A percentile compares a stretch with the other conserved stretches of the same genome.
phyloP scores from a whole-genome alignment of 2,329 filamentous ascomycete genomes.

The Pseudogymnoascus verrucosus region DNA sequence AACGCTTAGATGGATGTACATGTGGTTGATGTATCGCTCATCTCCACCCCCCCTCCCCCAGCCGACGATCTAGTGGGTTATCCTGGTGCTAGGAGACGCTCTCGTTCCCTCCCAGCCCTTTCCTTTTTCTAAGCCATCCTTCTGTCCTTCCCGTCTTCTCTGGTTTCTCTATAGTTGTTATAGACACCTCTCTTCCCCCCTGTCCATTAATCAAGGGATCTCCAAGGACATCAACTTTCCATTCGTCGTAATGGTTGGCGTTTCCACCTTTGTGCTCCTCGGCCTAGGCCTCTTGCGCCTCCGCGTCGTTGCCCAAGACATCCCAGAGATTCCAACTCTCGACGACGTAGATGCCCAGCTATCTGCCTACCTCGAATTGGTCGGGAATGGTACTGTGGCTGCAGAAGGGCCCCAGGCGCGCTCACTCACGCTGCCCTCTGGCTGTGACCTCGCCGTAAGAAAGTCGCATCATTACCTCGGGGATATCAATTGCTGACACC shows the following conservation, averaged over 20 bases:
- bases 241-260: slow-evolving; percentile 3
- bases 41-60: neutral
- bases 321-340: neutral
- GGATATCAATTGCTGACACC: neutral
- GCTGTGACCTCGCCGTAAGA: slow-evolving; percentile 2
- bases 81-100: neutral
- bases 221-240: neutral
- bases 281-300: neutral
- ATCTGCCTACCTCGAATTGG: neutral
- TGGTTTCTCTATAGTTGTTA: neutral
- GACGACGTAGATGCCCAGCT: neutral
- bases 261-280: neutral
- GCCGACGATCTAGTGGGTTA: neutral
- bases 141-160: neutral
- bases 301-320: neutral
- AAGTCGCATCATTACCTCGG: neutral
- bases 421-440: slow-evolving; percentile 1
- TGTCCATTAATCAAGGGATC: neutral
- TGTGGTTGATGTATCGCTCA: neutral
- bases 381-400: neutral
- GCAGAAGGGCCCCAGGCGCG: neutral
- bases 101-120: neutral
- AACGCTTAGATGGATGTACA: neutral
- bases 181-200: neutral
- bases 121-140: neutral